These are phyloP conservation scores for Schizothecium vesticola DNA, from an alignment of 495 filamentous ascomycete species.

Conservation along the genomic window DNA sequence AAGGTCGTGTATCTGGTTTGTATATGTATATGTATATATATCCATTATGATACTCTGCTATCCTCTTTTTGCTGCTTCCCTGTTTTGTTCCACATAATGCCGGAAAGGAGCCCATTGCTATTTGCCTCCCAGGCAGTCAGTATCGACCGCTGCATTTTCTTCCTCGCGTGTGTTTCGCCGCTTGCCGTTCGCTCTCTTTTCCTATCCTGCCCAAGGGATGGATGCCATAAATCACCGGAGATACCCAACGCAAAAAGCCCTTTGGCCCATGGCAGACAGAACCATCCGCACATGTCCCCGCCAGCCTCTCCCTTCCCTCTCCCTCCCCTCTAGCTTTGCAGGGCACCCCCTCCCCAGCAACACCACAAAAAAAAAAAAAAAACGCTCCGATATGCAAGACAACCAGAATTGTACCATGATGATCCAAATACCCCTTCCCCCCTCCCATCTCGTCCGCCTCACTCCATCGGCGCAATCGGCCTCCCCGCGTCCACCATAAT, in stretches of 20 bases:
- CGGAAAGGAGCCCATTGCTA: background rate
- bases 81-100: background rate
- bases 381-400: constrained; percentile 2
- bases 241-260: background rate
- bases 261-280: background rate
- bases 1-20: too few relatives aligned
- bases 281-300: background rate
- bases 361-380: background rate
- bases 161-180: background rate
- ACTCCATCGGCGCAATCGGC: constrained; percentile 41
- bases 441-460: background rate
- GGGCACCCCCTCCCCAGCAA: too few relatives aligned
- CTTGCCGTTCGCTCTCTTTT: background rate
- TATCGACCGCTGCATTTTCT: background rate
- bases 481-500: constrained; percentile 79
- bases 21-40: background rate
- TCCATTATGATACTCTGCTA: background rate
- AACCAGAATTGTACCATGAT: background rate
- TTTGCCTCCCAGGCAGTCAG: background rate
- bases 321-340: too few relatives aligned
- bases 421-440: background rate
- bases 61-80: background rate
- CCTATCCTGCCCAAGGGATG: background rate
- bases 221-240: background rate
- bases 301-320: too few relatives aligned